Conservation (phyloP, 805 yeast genomes). For the Grigorovia humatica region DNA sequence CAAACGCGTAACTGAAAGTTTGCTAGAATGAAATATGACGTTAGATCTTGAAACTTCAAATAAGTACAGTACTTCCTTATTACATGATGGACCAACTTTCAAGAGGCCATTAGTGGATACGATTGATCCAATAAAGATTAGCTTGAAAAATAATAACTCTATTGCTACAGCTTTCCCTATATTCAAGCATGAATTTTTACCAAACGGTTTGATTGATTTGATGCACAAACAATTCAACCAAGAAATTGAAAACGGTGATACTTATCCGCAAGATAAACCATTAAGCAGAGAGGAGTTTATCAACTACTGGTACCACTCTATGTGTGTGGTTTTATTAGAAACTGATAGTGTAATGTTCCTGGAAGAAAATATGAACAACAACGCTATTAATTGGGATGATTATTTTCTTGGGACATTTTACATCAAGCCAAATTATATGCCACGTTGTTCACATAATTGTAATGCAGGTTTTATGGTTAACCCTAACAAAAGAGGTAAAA, state of each 20-base stretch:
- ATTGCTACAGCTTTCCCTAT: slow-evolving; percentile 55
- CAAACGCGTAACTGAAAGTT: background rate
- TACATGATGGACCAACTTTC: slow-evolving; percentile 28
- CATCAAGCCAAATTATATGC: slow-evolving; percentile 78
- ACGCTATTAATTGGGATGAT: slow-evolving; percentile 34
- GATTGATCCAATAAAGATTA: slow-evolving; percentile 31
- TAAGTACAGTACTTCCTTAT: slow-evolving; percentile 6
- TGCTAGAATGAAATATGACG: background rate
- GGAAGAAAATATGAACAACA: slow-evolving; percentile 4
- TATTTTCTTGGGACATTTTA: slow-evolving; percentile 62
- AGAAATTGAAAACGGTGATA: slow-evolving; percentile 61
- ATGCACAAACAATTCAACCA: slow-evolving; percentile 46
- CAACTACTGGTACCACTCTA: slow-evolving; percentile 59
- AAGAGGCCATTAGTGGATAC: slow-evolving; percentile 26
- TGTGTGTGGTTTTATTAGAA: slow-evolving; percentile 51
- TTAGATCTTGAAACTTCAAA: background rate
- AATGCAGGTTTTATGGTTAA: slow-evolving; percentile 81
- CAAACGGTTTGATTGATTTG: slow-evolving; percentile 37
- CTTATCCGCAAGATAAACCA: slow-evolving; percentile 53
- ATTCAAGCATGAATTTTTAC: slow-evolving; percentile 38
- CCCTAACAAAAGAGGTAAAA: slow-evolving; percentile 47
- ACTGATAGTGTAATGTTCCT: slow-evolving; percentile 25
- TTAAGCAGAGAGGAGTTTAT: slow-evolving; percentile 40
- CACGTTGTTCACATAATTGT: slow-evolving; percentile 78
- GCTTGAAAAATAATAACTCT: slow-evolving; percentile 34